Evolutionary conservation across 129 eudicot species (phyloP).

Genomic region (Centaurea solstitialis): DNA sequence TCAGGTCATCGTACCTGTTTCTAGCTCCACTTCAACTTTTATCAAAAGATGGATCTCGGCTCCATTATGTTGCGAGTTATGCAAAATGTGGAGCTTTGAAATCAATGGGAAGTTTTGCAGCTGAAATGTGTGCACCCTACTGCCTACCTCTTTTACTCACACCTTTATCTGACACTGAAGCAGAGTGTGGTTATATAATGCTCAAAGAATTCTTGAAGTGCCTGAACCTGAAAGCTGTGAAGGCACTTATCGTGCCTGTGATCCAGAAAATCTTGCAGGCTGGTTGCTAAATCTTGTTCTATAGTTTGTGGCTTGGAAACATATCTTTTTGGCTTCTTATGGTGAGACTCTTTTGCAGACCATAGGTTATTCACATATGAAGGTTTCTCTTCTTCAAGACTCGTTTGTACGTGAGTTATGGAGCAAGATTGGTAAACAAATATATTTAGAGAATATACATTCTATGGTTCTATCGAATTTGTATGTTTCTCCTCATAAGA

Average conservation of each 20-base stretch:
- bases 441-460: constrained; percentile 74
- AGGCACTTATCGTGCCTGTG: constrained; percentile 68
- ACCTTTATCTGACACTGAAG: constrained; percentile 72
- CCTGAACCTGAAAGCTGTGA: constrained; percentile 59
- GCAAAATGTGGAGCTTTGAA: constrained; percentile 77
- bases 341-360: constrained; percentile 45
- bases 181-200: constrained; percentile 73
- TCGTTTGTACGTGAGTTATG: constrained; percentile 93
- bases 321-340: constrained; percentile 10
- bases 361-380: constrained; percentile 76
- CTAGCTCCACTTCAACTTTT: constrained; percentile 80
- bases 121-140: constrained; percentile 89
- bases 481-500: constrained; percentile 68
- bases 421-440: constrained; percentile 79
- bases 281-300: constrained; percentile 32
- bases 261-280: constrained; percentile 94
- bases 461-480: constrained; percentile 77
- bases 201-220: constrained; percentile 75
- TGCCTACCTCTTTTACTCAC: constrained; percentile 71
- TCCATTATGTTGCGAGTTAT: constrained; percentile 76
- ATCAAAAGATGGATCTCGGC: constrained; percentile 73
- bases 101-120: constrained; percentile 86
- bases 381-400: constrained; percentile 98
- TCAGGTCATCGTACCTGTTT: constrained; percentile 82
- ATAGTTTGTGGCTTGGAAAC: constrained; percentile 14